A percentile compares a stretch with the other conserved stretches of the same genome.
phyloP scores from a whole-genome alignment of 73 alveolate genomes.

The Breviolum minutum region DNA sequence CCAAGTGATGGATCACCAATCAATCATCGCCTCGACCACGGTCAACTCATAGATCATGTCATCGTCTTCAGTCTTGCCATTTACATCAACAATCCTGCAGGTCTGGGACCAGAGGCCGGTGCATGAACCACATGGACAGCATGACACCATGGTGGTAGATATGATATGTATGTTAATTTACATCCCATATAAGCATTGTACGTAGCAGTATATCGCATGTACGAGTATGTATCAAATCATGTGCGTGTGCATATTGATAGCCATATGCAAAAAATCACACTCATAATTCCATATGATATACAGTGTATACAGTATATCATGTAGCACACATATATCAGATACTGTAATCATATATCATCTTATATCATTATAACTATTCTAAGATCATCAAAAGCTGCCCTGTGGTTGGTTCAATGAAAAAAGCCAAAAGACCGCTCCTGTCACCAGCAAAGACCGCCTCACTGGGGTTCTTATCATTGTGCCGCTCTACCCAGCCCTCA shows the following conservation, averaged over 20 bases:
- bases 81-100: constrained; percentile 71
- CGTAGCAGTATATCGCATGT: background rate
- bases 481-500: constrained; percentile 91
- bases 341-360: too few relatives aligned
- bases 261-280: too few relatives aligned
- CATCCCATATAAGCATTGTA: background rate
- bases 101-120: background rate
- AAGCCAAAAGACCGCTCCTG: constrained; percentile 17
- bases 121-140: background rate
- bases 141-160: background rate
- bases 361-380: too few relatives aligned
- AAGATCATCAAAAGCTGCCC: background rate
- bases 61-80: constrained; percentile 51
- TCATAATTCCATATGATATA: too few relatives aligned
- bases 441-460: constrained; percentile 84
- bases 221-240: background rate
- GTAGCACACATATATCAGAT: too few relatives aligned
- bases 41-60: constrained; percentile 82
- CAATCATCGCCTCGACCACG: constrained; percentile 42
- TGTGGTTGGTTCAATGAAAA: background rate
- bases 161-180: background rate
- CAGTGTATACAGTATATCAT: too few relatives aligned
- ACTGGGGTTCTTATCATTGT: constrained; percentile 51
- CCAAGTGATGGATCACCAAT: background rate
- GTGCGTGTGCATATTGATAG: background rate